Conservation (phyloP, 169 alveolate genomes). For the Eimeria acervulina region DNA sequence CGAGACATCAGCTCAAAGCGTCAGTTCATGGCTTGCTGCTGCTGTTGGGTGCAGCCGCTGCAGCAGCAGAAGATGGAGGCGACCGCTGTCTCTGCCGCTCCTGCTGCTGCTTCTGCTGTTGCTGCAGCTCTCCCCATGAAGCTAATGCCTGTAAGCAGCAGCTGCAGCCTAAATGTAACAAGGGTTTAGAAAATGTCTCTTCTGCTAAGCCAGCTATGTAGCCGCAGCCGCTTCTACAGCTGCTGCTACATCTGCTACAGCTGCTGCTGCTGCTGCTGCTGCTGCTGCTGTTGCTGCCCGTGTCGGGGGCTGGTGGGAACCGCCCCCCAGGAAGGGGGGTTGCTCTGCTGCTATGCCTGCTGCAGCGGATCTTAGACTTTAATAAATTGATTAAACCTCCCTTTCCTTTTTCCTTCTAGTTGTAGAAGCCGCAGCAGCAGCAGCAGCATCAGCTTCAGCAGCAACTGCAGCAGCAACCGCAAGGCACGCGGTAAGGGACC, state of each 20-base stretch:
- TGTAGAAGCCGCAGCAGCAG: not conserved
- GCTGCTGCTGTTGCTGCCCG: too few species aligned
- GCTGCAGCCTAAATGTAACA: not conserved
- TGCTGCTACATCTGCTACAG: not conserved
- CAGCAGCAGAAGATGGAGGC: not conserved
- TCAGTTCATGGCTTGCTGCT: not conserved
- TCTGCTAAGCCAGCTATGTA: not conserved
- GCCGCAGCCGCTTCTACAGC: not conserved
- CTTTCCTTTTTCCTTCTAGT: not conserved
- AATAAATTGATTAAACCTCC: not conserved
- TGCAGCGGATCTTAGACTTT: not conserved
- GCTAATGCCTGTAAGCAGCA: not conserved
- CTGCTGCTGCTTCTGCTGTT: not conserved
- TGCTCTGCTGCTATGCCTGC: not conserved
- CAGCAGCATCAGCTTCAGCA: not conserved
- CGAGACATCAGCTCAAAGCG: slow-evolving; percentile 1
- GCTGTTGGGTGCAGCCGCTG: too few species aligned
- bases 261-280: not conserved
- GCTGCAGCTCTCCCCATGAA: not conserved
- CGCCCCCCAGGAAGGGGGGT: not conserved
- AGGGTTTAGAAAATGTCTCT: not conserved
- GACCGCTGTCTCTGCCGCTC: not conserved
- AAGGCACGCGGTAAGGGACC: not conserved
- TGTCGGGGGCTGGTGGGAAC: not conserved
- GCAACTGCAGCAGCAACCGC: not conserved